phyloP scores from a whole-genome alignment of 441 rosid genomes.

The Jatropha multifida region DNA sequence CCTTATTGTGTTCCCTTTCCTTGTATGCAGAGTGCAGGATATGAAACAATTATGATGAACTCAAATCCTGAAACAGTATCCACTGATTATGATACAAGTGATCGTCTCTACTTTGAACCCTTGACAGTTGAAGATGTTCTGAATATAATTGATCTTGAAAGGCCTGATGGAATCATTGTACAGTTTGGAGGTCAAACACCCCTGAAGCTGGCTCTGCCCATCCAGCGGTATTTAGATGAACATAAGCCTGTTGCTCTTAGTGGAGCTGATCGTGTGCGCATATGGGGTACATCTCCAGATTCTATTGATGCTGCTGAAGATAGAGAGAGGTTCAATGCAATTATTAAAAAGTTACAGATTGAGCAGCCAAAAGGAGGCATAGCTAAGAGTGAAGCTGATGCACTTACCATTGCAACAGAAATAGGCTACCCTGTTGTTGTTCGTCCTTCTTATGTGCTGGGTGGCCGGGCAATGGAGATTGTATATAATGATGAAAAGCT shows the following conservation, averaged over 20 bases:
- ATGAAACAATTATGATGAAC: conserved; percentile 97
- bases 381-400: conserved; percentile 90
- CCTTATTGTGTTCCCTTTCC: not conserved
- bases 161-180: conserved; percentile 93
- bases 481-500: conserved; percentile 83
- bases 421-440: conserved; percentile 93
- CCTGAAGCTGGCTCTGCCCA: conserved; percentile 80
- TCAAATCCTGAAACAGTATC: conserved; percentile 97
- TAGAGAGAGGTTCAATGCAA: conserved; percentile 86
- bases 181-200: conserved; percentile 99
- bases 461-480: conserved; percentile 97
- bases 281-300: conserved; percentile 98
- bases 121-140: conserved; percentile 87
- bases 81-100: conserved; percentile 94
- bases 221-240: conserved; percentile 77
- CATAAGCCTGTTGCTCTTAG: conserved; percentile 61
- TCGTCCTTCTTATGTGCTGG: conserved; percentile 95
- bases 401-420: conserved; percentile 72
- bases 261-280: conserved; percentile 69
- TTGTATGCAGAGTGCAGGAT: conserved; percentile 77
- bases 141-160: conserved; percentile 79
- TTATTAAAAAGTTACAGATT: conserved; percentile 66
- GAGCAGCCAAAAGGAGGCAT: conserved; percentile 98
- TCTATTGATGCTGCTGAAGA: conserved; percentile 97
- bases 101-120: conserved; percentile 95